Percentiles rank a stretch among this genome's conserved stretches.
phyloP scores from a whole-genome alignment of 495 filamentous ascomycete species.

The Penicillium steckii region DNA sequence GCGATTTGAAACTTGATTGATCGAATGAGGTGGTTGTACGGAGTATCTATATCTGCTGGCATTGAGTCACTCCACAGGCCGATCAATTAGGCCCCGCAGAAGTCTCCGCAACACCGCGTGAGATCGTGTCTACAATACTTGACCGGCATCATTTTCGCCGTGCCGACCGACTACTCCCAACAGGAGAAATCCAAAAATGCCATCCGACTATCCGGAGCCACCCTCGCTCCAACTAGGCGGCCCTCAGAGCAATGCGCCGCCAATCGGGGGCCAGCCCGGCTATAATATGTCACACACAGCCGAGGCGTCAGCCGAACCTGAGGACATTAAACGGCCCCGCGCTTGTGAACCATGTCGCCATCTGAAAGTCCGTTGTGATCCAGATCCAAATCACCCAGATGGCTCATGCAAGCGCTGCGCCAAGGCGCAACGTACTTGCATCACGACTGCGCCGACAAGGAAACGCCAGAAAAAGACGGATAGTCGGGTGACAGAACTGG shows the following conservation, averaged over 20 bases:
- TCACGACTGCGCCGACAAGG: constrained; percentile 78
- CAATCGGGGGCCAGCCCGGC: not conserved
- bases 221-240: constrained; percentile 19
- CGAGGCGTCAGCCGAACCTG: constrained; percentile 22
- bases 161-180: constrained; percentile 6
- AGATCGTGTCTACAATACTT: constrained; percentile 9
- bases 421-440: constrained; percentile 75
- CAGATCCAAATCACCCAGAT: constrained; percentile 50
- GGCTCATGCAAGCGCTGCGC: constrained; percentile 82
- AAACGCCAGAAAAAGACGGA: constrained; percentile 95
- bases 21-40: not conserved
- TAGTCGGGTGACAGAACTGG: constrained; percentile 85
- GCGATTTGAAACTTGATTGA: not conserved
- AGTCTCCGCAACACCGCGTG: constrained; percentile 1
- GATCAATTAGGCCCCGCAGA: constrained; percentile 3
- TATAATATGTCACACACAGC: constrained; percentile 2
- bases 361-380: constrained; percentile 88
- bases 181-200: constrained; percentile 5
- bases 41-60: too few species aligned
- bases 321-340: constrained; percentile 69
- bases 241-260: not conserved
- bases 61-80: not conserved
- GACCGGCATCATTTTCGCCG: constrained; percentile 17
- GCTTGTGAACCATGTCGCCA: constrained; percentile 91
- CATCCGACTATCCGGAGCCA: constrained; percentile 31